phyloP scores from a whole-genome alignment of 73 alveolate species.

The Paramecium pentaurelia region DNA sequence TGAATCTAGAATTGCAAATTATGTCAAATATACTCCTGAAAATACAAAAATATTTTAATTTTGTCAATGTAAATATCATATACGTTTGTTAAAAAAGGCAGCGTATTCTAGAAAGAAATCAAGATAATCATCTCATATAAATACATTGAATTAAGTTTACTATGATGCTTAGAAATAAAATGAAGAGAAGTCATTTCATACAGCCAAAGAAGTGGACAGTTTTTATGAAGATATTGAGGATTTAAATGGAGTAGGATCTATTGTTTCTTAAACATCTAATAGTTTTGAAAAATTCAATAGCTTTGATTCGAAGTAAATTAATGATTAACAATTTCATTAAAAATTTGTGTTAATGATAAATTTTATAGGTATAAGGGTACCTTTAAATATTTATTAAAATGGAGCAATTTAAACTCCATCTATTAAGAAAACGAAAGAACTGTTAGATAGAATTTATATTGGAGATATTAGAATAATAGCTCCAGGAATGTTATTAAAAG shows the following conservation, averaged over 20 bases:
- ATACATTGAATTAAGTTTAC: not conserved
- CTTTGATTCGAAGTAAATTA: not conserved
- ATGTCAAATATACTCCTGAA: slow-evolving; percentile 8
- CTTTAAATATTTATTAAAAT: not conserved
- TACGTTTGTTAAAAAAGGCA: not conserved
- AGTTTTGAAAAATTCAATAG: not conserved
- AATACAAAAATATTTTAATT: not conserved
- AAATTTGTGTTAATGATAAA: not conserved
- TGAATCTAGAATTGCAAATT: not conserved
- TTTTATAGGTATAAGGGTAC: not conserved
- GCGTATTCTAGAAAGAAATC: not conserved
- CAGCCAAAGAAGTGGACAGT: slow-evolving; percentile 34
- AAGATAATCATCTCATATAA: not conserved
- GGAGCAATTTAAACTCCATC: not conserved
- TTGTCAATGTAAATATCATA: slow-evolving; percentile 24
- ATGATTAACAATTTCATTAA: not conserved
- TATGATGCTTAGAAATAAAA: not conserved
- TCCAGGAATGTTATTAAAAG: not conserved
- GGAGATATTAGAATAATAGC: not conserved
- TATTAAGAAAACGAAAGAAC: not conserved
- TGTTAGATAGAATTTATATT: not conserved
- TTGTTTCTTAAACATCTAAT: not conserved
- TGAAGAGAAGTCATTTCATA: not conserved
- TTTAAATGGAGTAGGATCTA: not conserved
- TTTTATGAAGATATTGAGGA: not conserved